Evolutionary conservation across 257 asterid genomes (phyloP).

Genomic region (Paulownia fortunei): DNA sequence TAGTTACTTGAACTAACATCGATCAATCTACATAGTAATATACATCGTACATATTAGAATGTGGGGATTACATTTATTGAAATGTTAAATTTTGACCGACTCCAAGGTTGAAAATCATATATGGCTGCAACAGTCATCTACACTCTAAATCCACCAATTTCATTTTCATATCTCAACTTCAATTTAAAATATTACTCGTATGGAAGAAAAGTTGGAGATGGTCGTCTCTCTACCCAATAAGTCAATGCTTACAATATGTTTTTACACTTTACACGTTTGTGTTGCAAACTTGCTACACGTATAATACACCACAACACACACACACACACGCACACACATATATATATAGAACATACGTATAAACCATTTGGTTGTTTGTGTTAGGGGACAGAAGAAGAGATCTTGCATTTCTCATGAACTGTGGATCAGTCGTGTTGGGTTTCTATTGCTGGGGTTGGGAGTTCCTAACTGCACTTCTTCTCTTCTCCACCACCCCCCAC

Average conservation of each 20-base stretch:
- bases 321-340: neutral
- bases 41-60: neutral
- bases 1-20: too few relatives aligned
- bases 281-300: too few relatives aligned
- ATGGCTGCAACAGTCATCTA: conserved; percentile 16
- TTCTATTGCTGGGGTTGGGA: conserved; percentile 96
- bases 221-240: conserved; percentile 4
- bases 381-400: conserved; percentile 14
- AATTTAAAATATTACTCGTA: neutral
- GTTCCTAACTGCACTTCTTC: conserved; percentile 93
- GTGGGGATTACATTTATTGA: neutral
- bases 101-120: conserved; percentile 19
- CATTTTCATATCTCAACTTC: neutral
- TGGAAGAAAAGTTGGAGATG: neutral
- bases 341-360: conserved; percentile 17
- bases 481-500: conserved; percentile 53
- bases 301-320: too few relatives aligned
- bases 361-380: conserved; percentile 27
- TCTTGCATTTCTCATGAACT: conserved; percentile 75
- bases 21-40: too few relatives aligned
- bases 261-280: conserved; percentile 27
- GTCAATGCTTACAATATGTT: conserved; percentile 1
- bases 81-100: conserved; percentile 8
- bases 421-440: conserved; percentile 79
- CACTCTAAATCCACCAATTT: conserved; percentile 5